phyloP scores from a whole-genome alignment of 805 yeast species.

The Spathaspora boniae region DNA sequence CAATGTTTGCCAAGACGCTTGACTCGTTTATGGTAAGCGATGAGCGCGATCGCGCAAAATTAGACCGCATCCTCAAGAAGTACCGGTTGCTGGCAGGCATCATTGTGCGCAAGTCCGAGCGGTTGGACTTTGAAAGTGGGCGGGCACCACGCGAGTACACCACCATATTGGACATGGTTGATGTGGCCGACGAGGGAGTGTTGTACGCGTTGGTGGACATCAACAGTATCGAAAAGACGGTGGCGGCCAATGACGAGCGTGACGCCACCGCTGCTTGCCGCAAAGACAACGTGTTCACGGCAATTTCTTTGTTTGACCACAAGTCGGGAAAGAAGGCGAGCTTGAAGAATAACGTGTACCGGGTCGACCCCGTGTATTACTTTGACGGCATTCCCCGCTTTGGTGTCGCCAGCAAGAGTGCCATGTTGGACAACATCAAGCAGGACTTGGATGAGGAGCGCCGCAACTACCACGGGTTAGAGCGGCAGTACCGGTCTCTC shows the following conservation, averaged over 20 bases:
- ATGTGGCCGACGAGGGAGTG: constrained; percentile 51
- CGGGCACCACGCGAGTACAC: constrained; percentile 38
- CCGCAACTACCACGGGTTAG: background rate
- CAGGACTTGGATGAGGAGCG: constrained; percentile 7
- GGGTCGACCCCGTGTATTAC: constrained; percentile 54
- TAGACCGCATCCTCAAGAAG: constrained; percentile 28
- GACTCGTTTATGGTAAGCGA: constrained; percentile 67
- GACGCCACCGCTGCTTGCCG: constrained; percentile 45
- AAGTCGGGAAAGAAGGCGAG: constrained; percentile 45
- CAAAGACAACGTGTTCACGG: constrained; percentile 37
- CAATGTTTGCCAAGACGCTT: constrained; percentile 45
- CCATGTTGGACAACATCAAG: constrained; percentile 7
- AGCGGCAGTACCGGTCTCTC: constrained; percentile 3
- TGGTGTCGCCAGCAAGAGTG: constrained; percentile 15
- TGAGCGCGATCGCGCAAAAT: constrained; percentile 50
- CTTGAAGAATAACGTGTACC: constrained; percentile 36
- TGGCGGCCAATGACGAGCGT: constrained; percentile 49
- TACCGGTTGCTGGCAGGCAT: constrained; percentile 34
- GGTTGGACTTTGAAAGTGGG: constrained; percentile 49
- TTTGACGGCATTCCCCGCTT: constrained; percentile 27
- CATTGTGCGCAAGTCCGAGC: constrained; percentile 52
- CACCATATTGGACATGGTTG: constrained; percentile 60
- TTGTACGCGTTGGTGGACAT: constrained; percentile 64
- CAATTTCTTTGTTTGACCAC: constrained; percentile 36
- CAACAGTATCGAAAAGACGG: constrained; percentile 53